Evolutionary conservation across 495 filamentous ascomycete genomes (phyloP).

Genomic region (Penicillium manginii): DNA sequence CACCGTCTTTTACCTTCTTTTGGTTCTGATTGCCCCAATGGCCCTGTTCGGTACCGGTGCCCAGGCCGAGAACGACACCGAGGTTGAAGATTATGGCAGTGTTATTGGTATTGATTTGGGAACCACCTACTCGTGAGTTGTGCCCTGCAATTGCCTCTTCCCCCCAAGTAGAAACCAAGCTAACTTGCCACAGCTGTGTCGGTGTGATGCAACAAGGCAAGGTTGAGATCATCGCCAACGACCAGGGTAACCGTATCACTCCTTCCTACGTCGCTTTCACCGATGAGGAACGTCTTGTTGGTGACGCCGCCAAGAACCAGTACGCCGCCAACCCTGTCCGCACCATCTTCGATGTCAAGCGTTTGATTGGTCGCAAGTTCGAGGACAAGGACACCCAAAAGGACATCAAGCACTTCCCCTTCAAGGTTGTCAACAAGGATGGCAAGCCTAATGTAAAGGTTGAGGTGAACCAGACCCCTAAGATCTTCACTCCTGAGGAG

Average conservation of each 20-base stretch:
- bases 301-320: conserved; percentile 99
- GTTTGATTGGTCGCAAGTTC: conserved; percentile 89
- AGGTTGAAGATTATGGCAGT: conserved; percentile 78
- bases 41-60: conserved; percentile 72
- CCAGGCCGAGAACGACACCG: conserved; percentile 71
- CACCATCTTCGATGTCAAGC: conserved; percentile 94
- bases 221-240: conserved; percentile 96
- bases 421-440: conserved; percentile 79
- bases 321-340: conserved; percentile 87
- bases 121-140: conserved; percentile 85
- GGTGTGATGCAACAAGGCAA: conserved; percentile 99
- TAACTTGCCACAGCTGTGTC: conserved; percentile 64
- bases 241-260: conserved; percentile 98
- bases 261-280: conserved; percentile 99
- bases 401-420: conserved; percentile 90
- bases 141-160: background rate
- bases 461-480: conserved; percentile 70
- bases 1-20: conserved; percentile 80
- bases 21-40: conserved; percentile 75
- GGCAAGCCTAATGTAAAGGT: conserved; percentile 82
- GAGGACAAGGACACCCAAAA: conserved; percentile 81
- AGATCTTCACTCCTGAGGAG: conserved; percentile 84
- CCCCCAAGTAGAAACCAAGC: background rate
- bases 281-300: conserved; percentile 94
- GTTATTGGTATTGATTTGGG: conserved; percentile 96